Evolutionary conservation across 768 basidiomycete genomes (phyloP), one percentile per base, ranked within the genome.

Genomic region (Crassisporium funariophilum): DNA sequence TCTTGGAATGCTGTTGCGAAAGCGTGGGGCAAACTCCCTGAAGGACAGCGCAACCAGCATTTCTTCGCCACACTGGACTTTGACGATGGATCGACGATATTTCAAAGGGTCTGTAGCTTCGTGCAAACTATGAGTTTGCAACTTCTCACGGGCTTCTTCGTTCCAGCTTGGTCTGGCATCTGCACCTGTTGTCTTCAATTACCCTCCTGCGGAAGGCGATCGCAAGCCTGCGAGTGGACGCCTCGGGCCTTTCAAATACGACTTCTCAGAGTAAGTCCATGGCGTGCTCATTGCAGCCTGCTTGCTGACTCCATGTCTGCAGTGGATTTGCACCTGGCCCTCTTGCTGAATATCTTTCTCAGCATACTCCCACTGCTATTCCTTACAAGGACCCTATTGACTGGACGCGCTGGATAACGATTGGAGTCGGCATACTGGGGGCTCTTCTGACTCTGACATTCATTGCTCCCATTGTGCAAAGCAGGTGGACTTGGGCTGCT

Each of bases 31-130:
- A 74, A 73, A 11, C 76, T 78, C 7, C 67, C 88, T 6, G 57
- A 76, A 46, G 73, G 72, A 16, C 69, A 87, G n/a, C 79, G 86
- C 33, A 77, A 91, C 63, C 72, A 75, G 45, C 95, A 98, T 66
- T 95, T 98, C 80, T 99, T 98, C 61, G 97, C 84, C 7, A 86
- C 84, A 10, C 65, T 92, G 22, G 97, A 99, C 67, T 98, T 97
- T 61, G 82, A 89, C 59, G 75, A 88, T 27, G 86, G 81, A 6
- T 75, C 81, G 44, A 66, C 71, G 1, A 77, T 92, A 35, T 99
- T 95, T 72, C 84, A 89, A 70, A 83, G 82, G 75, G 94, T 91
- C 22, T 35, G 41, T 41, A 10, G 2, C 10, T 20, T 41, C 20
- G 61, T 49, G 10, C n/a, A 33, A 13, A 16, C 3, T 40, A 7